Evolutionary conservation across 2,329 filamentous ascomycete species (phyloP).

Genomic region (Diplocarpon mali): DNA sequence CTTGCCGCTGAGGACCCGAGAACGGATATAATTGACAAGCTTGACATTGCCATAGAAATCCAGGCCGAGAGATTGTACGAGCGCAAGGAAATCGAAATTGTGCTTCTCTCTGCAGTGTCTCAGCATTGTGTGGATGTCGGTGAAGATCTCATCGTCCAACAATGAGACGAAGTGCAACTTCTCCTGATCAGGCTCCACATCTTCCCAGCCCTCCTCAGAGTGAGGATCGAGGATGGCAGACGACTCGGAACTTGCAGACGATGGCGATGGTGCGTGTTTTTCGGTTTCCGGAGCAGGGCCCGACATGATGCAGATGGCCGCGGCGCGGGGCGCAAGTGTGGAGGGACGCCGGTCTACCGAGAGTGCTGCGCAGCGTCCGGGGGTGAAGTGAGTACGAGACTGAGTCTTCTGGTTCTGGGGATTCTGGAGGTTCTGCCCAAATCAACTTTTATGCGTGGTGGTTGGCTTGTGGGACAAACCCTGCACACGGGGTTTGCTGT

Average conservation of each 20-base stretch:
- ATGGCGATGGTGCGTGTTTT: slow-evolving; percentile 12
- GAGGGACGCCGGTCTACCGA: not conserved
- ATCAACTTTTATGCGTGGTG: too few relatives aligned
- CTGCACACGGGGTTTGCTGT: too few relatives aligned
- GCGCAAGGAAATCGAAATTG: slow-evolving; percentile 53
- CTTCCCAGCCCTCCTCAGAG: slow-evolving; percentile 43
- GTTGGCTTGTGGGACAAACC: too few relatives aligned
- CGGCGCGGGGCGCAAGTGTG: not conserved
- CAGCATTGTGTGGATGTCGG: slow-evolving; percentile 54
- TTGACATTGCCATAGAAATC: slow-evolving; percentile 67
- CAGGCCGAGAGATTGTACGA: slow-evolving; percentile 45
- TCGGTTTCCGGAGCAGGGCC: slow-evolving; percentile 7
- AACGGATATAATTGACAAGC: slow-evolving; percentile 57
- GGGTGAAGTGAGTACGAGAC: too few relatives aligned
- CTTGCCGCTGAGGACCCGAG: slow-evolving; percentile 35
- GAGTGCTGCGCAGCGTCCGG: too few relatives aligned
- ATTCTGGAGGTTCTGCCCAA: too few relatives aligned
- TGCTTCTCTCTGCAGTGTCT: slow-evolving; percentile 55
- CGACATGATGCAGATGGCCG: slow-evolving; percentile 15
- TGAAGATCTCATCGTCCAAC: slow-evolving; percentile 55
- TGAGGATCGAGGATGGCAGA: slow-evolving; percentile 32
- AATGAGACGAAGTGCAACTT: slow-evolving; percentile 55
- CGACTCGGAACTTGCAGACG: slow-evolving; percentile 31
- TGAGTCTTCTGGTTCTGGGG: too few relatives aligned
- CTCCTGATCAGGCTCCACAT: slow-evolving; percentile 51